phyloP scores from a whole-genome alignment of 108 stramenopile genomes.

The Nitzschia palea region DNA sequence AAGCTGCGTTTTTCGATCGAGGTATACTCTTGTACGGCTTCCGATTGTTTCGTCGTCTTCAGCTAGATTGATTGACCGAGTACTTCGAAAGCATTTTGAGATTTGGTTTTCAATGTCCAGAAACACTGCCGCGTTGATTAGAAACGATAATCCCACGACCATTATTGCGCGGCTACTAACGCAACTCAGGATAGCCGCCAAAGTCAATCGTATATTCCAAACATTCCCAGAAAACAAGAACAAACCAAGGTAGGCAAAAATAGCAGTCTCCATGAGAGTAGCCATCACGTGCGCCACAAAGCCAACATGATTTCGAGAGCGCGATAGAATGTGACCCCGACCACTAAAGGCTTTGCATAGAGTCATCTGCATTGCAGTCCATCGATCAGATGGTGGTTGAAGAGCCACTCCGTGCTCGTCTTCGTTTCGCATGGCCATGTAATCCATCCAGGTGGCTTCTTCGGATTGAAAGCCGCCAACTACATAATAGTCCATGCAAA shows the following conservation, averaged over 20 bases:
- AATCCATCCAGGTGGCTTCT: slow-evolving; percentile 34
- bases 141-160: slow-evolving; percentile 57
- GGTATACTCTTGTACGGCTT: slow-evolving; percentile 14
- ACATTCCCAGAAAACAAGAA: slow-evolving; percentile 80
- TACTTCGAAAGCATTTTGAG: slow-evolving; percentile 8
- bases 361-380: slow-evolving; percentile 14
- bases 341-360: slow-evolving; percentile 36
- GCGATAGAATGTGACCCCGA: slow-evolving; percentile 48
- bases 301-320: slow-evolving; percentile 72
- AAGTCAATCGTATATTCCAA: slow-evolving; percentile 61
- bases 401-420: slow-evolving; percentile 9
- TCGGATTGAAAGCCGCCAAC: slow-evolving; percentile 46
- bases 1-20: slow-evolving; percentile 59
- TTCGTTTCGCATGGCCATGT: slow-evolving; percentile 23
- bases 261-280: slow-evolving; percentile 74
- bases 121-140: slow-evolving; percentile 56
- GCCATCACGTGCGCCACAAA: slow-evolving; percentile 82
- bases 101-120: slow-evolving; percentile 43
- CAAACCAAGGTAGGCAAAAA: slow-evolving; percentile 87
- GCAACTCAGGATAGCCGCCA: slow-evolving; percentile 60
- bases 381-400: slow-evolving; percentile 5
- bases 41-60: slow-evolving; percentile 32
- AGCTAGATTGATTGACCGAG: slow-evolving; percentile 24
- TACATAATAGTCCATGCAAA: slow-evolving; percentile 70
- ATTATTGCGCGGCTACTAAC: slow-evolving; percentile 70